A percentile compares a stretch with the other conserved stretches of the same genome.
phyloP scores from a whole-genome alignment of 1,284 basidiomycete genomes.

The Trichosporon ovoides region DNA sequence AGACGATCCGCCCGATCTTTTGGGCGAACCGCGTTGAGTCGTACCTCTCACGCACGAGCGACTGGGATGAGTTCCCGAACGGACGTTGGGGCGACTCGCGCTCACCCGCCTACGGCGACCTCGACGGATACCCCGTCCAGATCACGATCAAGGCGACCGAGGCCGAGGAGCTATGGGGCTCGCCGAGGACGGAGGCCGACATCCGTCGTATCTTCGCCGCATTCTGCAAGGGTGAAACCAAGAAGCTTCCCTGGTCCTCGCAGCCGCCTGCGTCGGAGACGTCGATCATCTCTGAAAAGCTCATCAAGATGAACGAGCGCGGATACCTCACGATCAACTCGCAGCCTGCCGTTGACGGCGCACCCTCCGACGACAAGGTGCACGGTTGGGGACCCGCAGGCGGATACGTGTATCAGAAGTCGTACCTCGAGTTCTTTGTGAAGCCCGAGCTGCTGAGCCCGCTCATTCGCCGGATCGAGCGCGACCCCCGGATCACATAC shows the following conservation, averaged over 20 bases:
- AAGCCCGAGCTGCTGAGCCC: constrained; percentile 65
- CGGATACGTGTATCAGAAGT: constrained; percentile 97
- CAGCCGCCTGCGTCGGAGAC: constrained; percentile 80
- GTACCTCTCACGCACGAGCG: constrained; percentile 79
- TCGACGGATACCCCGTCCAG: constrained; percentile 87
- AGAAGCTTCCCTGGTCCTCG: constrained; percentile 93
- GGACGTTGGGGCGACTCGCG: constrained; percentile 96
- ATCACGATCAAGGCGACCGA: constrained; percentile 66
- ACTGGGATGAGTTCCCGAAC: constrained; percentile 99
- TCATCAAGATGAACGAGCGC: constrained; percentile 77
- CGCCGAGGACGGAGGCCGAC: constrained; percentile 59
- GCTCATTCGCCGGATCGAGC: constrained; percentile 78
- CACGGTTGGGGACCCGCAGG: constrained; percentile 88
- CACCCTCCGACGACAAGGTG: constrained; percentile 71
- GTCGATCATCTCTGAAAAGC: constrained; percentile 68
- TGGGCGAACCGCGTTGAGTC: constrained; percentile 85
- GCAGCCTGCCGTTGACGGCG: constrained; percentile 94
- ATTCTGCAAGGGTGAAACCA: constrained; percentile 68
- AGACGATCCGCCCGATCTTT: constrained; percentile 86
- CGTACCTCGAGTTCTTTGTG: constrained; percentile 96
- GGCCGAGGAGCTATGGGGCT: constrained; percentile 80
- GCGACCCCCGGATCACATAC: constrained; percentile 87
- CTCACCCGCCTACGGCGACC: constrained; percentile 93
- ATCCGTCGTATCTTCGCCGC: constrained; percentile 69
- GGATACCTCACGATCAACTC: constrained; percentile 98